Evolutionary conservation across 768 basidiomycete species (phyloP), one percentile per base, ranked within the genome.

Genomic region (Naganishia friedmannii): DNA sequence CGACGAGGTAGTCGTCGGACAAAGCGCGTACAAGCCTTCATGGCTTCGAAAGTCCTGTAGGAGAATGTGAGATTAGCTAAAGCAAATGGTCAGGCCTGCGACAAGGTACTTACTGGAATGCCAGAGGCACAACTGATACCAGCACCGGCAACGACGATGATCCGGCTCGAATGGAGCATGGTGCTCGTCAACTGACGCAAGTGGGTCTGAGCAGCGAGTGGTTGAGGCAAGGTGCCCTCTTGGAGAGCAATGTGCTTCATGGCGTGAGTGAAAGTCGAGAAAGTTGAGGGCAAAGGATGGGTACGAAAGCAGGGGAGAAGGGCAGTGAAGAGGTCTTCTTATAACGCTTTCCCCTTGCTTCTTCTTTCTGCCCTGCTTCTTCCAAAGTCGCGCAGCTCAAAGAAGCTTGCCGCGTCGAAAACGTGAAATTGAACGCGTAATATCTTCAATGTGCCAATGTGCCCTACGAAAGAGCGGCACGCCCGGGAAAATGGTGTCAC

Each of bases 121-220:
- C 95, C 95, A 78, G 89, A 91, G 28, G 92, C 92, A 82, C 93
- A 97, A 28, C 93, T 95, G 72, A 98, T 94, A 65, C 95, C 95
- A 4, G 95, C 95, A 28, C 95, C 95, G 42, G 92, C 92, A 73
- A 97, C 89, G 10, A 95, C 87, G 23, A 99, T 86, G 71, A 94
- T 89, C 81, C 46, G 60, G 42, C 60, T 63, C 6, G 60, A 63
- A 15, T 63, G 60, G 42, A 63, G 60, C 2, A 63, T 63, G n/a
- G 60, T 63, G n/a, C 60, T 42, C 21, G 60, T 63, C 60, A 63
- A 45, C 37, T 63, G 60, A 26, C 60, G 60, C 29, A 63, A 26
- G n/a, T 26, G 23, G 1, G 60, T 63, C 15, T 63, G 60, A 31
- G 60, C n/a, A 39, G 42, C 39, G n/a, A 63, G 26, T n/a, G 60